Evolutionary conservation across 768 basidiomycete genomes (phyloP).

Genomic region (Boletus coccyginus): DNA sequence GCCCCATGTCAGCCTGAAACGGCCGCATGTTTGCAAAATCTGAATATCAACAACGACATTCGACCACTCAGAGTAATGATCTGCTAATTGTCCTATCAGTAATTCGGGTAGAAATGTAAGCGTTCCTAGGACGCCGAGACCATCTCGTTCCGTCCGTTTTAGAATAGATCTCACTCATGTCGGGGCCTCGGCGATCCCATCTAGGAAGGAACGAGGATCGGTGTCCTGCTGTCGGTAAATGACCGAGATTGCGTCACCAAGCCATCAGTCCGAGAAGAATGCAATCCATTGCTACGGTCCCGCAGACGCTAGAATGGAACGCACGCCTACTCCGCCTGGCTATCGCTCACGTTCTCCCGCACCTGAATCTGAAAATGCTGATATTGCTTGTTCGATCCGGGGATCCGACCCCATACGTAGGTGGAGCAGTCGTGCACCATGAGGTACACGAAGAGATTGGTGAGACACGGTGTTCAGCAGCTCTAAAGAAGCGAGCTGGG

Average conservation of each 20-base stretch:
- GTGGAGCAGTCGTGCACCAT: conserved; percentile 19
- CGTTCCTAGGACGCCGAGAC: background rate
- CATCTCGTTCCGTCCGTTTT: conserved; percentile 1
- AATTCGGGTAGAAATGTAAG: background rate
- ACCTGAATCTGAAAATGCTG: conserved; percentile 13
- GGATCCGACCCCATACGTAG: conserved; percentile 20
- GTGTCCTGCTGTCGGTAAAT: conserved; percentile 13
- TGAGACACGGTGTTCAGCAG: conserved; percentile 14
- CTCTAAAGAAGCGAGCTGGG: conserved; percentile 20
- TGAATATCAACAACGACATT: background rate
- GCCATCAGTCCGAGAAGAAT: conserved; percentile 15
- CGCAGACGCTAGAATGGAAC: conserved; percentile 29
- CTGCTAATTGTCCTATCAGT: background rate
- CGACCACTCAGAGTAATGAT: background rate
- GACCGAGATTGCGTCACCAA: conserved; percentile 24
- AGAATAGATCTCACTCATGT: conserved; percentile 12
- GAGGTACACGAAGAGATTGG: conserved; percentile 9
- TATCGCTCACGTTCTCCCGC: conserved; percentile 16
- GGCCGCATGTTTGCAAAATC: conserved; percentile 5
- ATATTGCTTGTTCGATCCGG: conserved; percentile 19
- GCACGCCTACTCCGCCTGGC: conserved; percentile 31
- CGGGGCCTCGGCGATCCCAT: conserved; percentile 18
- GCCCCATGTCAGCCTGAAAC: conserved; percentile 17
- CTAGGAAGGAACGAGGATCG: conserved; percentile 10
- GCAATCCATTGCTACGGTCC: conserved; percentile 20